These are phyloP conservation scores for Fusarium domesticum DNA, from an alignment of 2,329 filamentous ascomycete species.

Conservation along the genomic window DNA sequence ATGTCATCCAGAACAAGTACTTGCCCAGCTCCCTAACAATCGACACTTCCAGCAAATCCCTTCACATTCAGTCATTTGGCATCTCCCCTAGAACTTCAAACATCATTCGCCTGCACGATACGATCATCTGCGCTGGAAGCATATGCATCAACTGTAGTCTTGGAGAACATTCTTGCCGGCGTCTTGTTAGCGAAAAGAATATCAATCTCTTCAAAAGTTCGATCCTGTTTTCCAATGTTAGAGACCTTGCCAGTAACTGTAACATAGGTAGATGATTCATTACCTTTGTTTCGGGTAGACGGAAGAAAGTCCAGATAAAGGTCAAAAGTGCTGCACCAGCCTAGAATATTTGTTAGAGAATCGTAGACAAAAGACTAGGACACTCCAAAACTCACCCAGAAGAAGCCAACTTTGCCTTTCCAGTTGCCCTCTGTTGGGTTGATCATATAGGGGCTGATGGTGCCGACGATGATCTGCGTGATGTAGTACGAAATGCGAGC, in stretches of 20 bases:
- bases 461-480: slow-evolving; percentile 25
- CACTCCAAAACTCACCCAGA: slow-evolving; percentile 37
- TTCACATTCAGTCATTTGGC: no score
- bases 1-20: no score
- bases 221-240: slow-evolving; percentile 28
- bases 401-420: slow-evolving; percentile 37
- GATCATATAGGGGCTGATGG: slow-evolving; percentile 27
- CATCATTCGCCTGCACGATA: neutral
- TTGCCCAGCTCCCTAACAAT: no score
- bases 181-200: slow-evolving; percentile 47
- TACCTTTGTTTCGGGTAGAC: slow-evolving; percentile 46
- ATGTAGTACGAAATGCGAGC: slow-evolving; percentile 30
- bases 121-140: slow-evolving; percentile 5
- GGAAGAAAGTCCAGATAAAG: slow-evolving; percentile 50
- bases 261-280: neutral
- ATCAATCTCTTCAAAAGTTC: slow-evolving; percentile 53
- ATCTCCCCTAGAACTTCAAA: neutral
- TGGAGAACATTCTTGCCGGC: slow-evolving; percentile 39
- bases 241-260: neutral
- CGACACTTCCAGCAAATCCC: no score
- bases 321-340: slow-evolving; percentile 4
- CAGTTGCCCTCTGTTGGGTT: slow-evolving; percentile 30
- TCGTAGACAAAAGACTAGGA: neutral
- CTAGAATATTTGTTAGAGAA: neutral
- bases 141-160: slow-evolving; percentile 33